phyloP scores from a whole-genome alignment of 495 filamentous ascomycete species.

The Lepraria neglecta region DNA sequence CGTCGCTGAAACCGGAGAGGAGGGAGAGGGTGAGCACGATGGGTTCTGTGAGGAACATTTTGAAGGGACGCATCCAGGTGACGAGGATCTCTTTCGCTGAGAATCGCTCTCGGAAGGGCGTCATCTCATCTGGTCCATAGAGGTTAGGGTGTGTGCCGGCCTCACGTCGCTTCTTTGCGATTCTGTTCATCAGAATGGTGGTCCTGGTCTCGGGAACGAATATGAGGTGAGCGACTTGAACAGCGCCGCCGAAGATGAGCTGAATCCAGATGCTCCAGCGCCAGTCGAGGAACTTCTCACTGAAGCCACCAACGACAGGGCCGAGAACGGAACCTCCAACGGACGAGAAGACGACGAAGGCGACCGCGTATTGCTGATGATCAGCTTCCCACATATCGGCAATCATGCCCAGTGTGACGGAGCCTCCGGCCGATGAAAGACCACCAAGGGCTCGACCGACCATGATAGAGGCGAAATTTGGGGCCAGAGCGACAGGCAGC shows the following conservation, averaged over 20 bases:
- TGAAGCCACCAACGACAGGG: conserved; percentile 55
- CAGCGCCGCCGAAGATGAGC: conserved; percentile 52
- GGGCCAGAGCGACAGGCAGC: conserved; percentile 47
- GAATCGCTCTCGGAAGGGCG: conserved; percentile 52
- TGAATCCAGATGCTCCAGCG: conserved; percentile 55
- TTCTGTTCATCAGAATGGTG: conserved; percentile 54
- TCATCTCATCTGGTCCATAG: conserved; percentile 59
- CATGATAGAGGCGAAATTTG: conserved; percentile 51
- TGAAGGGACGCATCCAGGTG: conserved; percentile 55
- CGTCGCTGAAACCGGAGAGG: conserved; percentile 57
- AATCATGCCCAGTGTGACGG: conserved; percentile 57
- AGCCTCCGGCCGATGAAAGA: conserved; percentile 55
- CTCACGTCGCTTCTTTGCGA: conserved; percentile 50
- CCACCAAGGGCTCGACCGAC: conserved; percentile 53
- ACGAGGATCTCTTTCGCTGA: conserved; percentile 48
- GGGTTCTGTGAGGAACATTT: conserved; percentile 56
- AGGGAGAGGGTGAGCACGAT: conserved; percentile 55
- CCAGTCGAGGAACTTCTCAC: conserved; percentile 46
- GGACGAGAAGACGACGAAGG: conserved; percentile 57
- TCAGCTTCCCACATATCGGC: conserved; percentile 58
- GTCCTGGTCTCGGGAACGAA: conserved; percentile 54
- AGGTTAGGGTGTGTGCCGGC: conserved; percentile 49
- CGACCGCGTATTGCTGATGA: conserved; percentile 55
- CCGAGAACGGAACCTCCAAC: conserved; percentile 58
- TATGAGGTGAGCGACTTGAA: conserved; percentile 48